Evolutionary conservation across 345 rosid genomes (phyloP).

Genomic region (Lenwebbia sp.): DNA sequence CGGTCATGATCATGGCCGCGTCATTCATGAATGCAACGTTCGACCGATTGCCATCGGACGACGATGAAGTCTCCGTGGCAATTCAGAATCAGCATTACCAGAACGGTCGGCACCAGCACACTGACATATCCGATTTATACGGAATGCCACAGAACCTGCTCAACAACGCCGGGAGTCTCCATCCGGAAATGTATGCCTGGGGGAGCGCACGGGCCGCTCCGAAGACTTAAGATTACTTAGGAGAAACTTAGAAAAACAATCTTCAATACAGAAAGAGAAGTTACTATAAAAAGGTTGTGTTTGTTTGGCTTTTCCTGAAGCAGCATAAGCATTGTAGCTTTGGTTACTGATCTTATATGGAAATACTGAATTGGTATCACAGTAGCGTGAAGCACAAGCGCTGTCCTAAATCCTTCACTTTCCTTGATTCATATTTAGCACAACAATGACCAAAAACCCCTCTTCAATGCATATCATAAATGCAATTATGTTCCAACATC

Average conservation of each 20-base stretch:
- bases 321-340: not conserved
- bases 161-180: slow-evolving; percentile 25
- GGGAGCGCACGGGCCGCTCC: slow-evolving; percentile 35
- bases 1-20: slow-evolving; percentile 82
- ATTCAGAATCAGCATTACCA: slow-evolving; percentile 16
- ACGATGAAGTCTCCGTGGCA: slow-evolving; percentile 27
- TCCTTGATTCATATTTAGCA: not conserved
- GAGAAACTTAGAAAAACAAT: not conserved
- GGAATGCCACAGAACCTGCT: slow-evolving; percentile 72
- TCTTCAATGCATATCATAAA: no score
- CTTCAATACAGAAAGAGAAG: not conserved
- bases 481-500: no score
- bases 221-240: slow-evolving; percentile 16
- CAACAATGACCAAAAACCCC: not conserved
- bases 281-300: not conserved
- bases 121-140: slow-evolving; percentile 45
- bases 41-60: slow-evolving; percentile 81
- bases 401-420: not conserved
- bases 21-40: slow-evolving; percentile 88
- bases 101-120: slow-evolving; percentile 43
- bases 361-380: not conserved
- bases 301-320: not conserved
- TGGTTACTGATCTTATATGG: not conserved
- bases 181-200: slow-evolving; percentile 66
- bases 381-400: not conserved